A percentile compares a stretch with the other conserved stretches of the same genome.
These are phyloP conservation scores for Xylaria sp. DNA, from an alignment of 2,329 filamentous ascomycete species.

Conservation along the genomic window DNA sequence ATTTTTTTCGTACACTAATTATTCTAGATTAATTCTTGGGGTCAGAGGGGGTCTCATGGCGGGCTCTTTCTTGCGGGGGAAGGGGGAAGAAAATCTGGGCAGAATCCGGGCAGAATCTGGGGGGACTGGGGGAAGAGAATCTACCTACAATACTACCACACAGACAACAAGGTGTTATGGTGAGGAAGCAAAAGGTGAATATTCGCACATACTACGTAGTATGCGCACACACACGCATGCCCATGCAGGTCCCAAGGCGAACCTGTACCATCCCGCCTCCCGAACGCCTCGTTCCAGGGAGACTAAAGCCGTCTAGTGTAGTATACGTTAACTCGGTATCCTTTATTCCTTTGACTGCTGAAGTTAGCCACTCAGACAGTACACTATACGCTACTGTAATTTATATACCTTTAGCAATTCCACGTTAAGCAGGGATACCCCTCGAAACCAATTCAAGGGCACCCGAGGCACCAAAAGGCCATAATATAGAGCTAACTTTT, in stretches of 20 bases:
- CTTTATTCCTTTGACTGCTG: background rate
- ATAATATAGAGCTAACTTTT: background rate
- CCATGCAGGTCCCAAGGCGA: conserved; percentile 18
- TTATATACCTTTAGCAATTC: background rate
- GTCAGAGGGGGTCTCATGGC: background rate
- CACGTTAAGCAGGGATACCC: conserved; percentile 1
- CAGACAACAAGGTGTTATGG: no score
- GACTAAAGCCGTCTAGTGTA: background rate
- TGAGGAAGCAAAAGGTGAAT: no score
- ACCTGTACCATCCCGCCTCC: conserved; percentile 13
- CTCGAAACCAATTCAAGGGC: background rate
- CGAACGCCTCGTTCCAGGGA: conserved; percentile 15
- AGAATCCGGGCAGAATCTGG: background rate
- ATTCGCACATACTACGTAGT: no score
- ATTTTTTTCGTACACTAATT: conserved; percentile 1
- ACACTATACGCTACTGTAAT: background rate
- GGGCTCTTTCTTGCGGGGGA: conserved; percentile 26
- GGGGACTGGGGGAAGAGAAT: background rate
- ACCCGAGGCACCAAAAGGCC: no score
- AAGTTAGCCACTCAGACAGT: background rate
- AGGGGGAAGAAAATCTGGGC: conserved; percentile 2
- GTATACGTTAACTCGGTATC: background rate
- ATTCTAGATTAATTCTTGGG: conserved; percentile 8
- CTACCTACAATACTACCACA: no score
- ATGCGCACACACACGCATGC: no score